Conservation (phyloP, 2,329 filamentous ascomycete genomes). For the Biscogniauxia mediterranea region DNA sequence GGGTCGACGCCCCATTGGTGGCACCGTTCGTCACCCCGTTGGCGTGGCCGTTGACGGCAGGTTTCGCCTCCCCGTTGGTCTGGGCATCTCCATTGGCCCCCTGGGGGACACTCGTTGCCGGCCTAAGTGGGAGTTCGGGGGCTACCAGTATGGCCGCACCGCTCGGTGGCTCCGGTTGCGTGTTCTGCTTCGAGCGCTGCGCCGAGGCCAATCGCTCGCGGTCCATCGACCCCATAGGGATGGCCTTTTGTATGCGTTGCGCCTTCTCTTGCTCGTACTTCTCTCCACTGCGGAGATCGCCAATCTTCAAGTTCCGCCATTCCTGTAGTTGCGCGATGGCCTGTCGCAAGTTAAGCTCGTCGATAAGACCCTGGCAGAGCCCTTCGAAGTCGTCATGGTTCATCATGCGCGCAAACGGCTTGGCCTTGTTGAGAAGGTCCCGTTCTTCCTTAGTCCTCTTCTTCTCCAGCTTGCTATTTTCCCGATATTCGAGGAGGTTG, state of each 20-base stretch:
- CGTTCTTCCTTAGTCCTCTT: constrained; percentile 94
- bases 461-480: constrained; percentile 87
- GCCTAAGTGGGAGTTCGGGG: constrained; percentile 70
- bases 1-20: constrained; percentile 43
- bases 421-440: constrained; percentile 87
- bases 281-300: constrained; percentile 80
- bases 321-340: constrained; percentile 91
- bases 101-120: constrained; percentile 31
- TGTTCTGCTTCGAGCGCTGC: constrained; percentile 66
- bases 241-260: constrained; percentile 64
- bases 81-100: constrained; percentile 22
- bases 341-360: constrained; percentile 86
- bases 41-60: constrained; percentile 51
- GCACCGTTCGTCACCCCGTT: constrained; percentile 32
- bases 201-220: constrained; percentile 71
- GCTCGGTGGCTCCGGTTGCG: constrained; percentile 67
- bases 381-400: constrained; percentile 86
- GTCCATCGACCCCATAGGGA: constrained; percentile 79
- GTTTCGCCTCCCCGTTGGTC: constrained; percentile 52
- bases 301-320: constrained; percentile 83
- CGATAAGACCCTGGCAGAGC: constrained; percentile 79
- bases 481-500: constrained; percentile 86
- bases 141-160: constrained; percentile 76
- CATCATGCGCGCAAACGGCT: constrained; percentile 97
- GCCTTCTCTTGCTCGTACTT: constrained; percentile 92